Evolutionary conservation across 305 asterid species (phyloP).

Genomic region (Ilex paraguariensis): DNA sequence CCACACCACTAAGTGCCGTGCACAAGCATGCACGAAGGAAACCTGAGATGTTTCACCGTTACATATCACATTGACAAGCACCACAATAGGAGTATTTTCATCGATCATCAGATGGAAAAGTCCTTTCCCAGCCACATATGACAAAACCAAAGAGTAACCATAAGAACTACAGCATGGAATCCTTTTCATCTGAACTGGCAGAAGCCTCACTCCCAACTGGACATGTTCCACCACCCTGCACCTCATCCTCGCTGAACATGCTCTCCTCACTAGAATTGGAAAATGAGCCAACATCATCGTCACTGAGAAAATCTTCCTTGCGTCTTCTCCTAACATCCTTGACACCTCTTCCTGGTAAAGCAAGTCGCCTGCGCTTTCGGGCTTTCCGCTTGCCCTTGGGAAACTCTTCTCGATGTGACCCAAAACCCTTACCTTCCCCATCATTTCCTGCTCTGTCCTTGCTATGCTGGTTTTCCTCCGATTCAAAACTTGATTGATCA

Average conservation of each 20-base stretch:
- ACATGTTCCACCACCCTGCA: conserved; percentile 48
- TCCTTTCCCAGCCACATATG: no score
- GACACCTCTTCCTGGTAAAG: conserved; percentile 60
- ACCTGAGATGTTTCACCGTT: no score
- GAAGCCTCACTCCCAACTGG: conserved; percentile 55
- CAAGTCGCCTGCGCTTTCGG: conserved; percentile 70
- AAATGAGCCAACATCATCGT: conserved; percentile 63
- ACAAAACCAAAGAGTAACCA: no score
- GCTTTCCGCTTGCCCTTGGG: conserved; percentile 89
- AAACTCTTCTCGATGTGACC: conserved; percentile 71
- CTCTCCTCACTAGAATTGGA: conserved; percentile 62
- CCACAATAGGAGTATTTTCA: no score
- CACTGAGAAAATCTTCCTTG: conserved; percentile 61
- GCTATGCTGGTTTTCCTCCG: conserved; percentile 61
- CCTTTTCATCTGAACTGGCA: conserved; percentile 53
- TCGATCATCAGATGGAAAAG: no score
- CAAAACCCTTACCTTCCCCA: conserved; percentile 48
- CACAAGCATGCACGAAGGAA: no score
- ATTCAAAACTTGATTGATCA: conserved; percentile 53
- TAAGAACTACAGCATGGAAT: no score
- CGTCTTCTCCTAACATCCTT: conserved; percentile 51
- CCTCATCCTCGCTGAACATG: conserved; percentile 69
- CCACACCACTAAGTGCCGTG: no score
- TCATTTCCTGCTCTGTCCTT: conserved; percentile 35
- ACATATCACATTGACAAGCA: no score